Percentiles rank a stretch among this genome's conserved stretches.
Conservation (phyloP, 1,139 yeast genomes). For the Groenewaldozyma auringiensis region DNA sequence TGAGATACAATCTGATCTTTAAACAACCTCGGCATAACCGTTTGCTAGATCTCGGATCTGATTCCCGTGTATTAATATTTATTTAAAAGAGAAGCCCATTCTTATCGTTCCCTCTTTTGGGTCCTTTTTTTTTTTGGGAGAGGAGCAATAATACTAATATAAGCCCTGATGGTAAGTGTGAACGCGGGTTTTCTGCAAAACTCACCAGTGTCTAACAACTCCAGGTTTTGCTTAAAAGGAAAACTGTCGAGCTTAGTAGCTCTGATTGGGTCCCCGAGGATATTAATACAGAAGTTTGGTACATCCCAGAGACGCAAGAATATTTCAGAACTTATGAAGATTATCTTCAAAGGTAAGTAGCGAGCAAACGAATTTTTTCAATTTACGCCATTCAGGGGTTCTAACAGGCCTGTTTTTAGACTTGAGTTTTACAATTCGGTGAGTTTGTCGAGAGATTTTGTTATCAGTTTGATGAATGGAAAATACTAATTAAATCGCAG, state of each 20-base stretch:
- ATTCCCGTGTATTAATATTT: too few relatives aligned
- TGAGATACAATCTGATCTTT: too few relatives aligned
- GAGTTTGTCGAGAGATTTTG: too few relatives aligned
- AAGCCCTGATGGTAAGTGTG: too few relatives aligned
- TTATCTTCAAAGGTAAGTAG: constrained; percentile 41
- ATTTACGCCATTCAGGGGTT: not conserved
- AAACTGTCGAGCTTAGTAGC: constrained; percentile 26
- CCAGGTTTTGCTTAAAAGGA: constrained; percentile 31
- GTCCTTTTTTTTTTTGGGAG: too few relatives aligned
- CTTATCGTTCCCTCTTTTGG: too few relatives aligned
- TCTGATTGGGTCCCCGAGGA: constrained; percentile 19
- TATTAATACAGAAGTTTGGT: constrained; percentile 44
- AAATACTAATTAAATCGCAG: constrained; percentile 28
- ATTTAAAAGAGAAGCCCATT: too few relatives aligned
- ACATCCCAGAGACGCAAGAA: constrained; percentile 76
- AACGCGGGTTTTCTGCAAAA: too few relatives aligned
- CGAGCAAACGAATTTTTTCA: not conserved
- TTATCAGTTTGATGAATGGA: too few relatives aligned
- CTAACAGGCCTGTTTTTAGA: constrained; percentile 13
- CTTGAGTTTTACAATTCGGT: constrained; percentile 34
- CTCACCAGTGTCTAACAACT: not conserved
- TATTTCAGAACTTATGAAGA: constrained; percentile 76
- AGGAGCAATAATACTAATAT: too few relatives aligned
- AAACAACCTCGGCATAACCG: too few relatives aligned
- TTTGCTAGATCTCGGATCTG: too few relatives aligned